phyloP scores from a whole-genome alignment of 2,329 filamentous ascomycete species.

The Claviceps purpurea region DNA sequence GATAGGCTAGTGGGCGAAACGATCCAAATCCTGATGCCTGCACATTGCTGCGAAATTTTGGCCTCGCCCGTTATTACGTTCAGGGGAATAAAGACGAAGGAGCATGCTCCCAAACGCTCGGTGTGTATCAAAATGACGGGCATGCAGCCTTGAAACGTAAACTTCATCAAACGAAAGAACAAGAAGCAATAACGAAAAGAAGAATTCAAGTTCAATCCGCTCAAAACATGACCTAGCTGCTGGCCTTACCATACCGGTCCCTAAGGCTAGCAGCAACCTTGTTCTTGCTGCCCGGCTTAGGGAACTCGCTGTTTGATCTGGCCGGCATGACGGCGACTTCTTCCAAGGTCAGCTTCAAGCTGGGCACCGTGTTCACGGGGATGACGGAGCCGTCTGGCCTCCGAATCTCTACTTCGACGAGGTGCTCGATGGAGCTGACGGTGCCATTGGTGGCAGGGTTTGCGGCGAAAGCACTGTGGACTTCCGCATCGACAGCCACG shows the following conservation, averaged over 20 bases:
- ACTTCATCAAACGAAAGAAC: neutral
- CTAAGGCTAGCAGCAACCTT: neutral
- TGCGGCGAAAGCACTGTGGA: neutral
- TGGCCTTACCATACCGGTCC: neutral
- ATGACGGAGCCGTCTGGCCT: slow-evolving; percentile 20
- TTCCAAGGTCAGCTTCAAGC: slow-evolving; percentile 24
- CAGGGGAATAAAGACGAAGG: no score
- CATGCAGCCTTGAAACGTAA: no score
- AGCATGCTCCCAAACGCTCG: no score
- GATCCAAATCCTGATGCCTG: no score
- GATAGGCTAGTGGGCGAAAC: no score
- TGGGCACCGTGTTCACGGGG: slow-evolving; percentile 16
- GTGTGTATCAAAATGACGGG: no score
- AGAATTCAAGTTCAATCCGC: neutral
- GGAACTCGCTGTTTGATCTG: slow-evolving; percentile 14
- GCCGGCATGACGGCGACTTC: slow-evolving; percentile 17
- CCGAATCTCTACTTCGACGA: neutral
- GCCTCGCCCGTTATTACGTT: no score
- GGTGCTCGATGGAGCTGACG: slow-evolving; percentile 1
- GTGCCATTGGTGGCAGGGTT: neutral
- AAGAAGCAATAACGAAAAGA: neutral
- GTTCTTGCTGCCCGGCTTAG: slow-evolving; percentile 11
- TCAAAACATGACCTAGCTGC: neutral
- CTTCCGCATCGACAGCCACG: slow-evolving; percentile 31
- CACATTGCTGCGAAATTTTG: no score